Conservation (phyloP, 805 yeast genomes). For the Wickerhamomyces xylosicus region DNA sequence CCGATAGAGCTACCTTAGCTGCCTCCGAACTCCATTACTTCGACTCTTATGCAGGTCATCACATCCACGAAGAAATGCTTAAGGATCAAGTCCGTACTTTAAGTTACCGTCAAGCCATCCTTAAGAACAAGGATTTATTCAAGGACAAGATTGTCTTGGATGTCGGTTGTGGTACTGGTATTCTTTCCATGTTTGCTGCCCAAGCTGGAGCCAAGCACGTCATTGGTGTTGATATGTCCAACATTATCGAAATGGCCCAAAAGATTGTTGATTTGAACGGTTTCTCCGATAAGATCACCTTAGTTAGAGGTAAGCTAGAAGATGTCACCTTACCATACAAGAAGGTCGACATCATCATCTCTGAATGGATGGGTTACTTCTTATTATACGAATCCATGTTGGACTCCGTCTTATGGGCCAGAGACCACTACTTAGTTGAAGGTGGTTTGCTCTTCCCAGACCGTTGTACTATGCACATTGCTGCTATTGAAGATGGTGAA, state of each 20-base stretch:
- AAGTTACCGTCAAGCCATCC: conserved; percentile 85
- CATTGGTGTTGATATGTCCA: conserved; percentile 94
- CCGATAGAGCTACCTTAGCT: conserved; percentile 53
- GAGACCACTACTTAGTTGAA: conserved; percentile 70
- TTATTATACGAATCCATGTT: conserved; percentile 94
- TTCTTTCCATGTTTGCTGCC: conserved; percentile 95
- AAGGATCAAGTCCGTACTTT: conserved; percentile 91
- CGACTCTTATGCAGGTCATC: conserved; percentile 91
- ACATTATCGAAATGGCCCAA: conserved; percentile 93
- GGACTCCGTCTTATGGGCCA: conserved; percentile 88
- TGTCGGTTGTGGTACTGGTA: conserved; percentile 99
- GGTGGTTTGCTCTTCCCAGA: conserved; percentile 95
- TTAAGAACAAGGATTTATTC: conserved; percentile 79
- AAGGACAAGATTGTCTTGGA: conserved; percentile 91
- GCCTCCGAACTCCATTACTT: conserved; percentile 88
- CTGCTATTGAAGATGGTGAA: conserved; percentile 87
- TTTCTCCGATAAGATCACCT: conserved; percentile 72
- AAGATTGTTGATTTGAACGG: conserved; percentile 81
- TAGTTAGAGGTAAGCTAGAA: conserved; percentile 88
- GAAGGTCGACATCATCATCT: conserved; percentile 86
- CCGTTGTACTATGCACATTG: conserved; percentile 79
- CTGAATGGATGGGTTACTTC: conserved; percentile 99
- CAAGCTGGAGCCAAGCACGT: conserved; percentile 99
- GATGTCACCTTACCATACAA: conserved; percentile 80
- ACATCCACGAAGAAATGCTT: conserved; percentile 98